Evolutionary conservation across 1,284 basidiomycete genomes (phyloP).

Genomic region (Wolfiporia cocos): DNA sequence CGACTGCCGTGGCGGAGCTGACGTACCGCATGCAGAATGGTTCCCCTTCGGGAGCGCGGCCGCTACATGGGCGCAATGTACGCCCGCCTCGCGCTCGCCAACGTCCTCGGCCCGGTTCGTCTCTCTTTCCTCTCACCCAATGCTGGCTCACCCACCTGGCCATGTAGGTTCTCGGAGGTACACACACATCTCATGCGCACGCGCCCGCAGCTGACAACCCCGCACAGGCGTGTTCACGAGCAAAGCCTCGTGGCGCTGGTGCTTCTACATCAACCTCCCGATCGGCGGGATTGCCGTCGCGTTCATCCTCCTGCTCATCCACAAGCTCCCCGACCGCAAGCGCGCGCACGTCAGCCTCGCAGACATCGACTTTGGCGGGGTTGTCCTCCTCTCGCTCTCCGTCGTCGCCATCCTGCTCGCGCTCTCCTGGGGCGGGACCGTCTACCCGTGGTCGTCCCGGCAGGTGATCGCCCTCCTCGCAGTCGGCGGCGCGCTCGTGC

Average conservation of each 20-base stretch:
- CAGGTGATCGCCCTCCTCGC: conserved; percentile 7
- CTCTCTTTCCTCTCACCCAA: background rate
- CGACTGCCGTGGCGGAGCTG: background rate
- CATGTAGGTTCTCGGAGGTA: conserved; percentile 6
- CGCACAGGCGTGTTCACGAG: background rate
- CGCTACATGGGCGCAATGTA: conserved; percentile 11
- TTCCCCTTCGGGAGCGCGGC: conserved; percentile 10
- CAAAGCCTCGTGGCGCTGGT: conserved; percentile 10
- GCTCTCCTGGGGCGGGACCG: conserved; percentile 9
- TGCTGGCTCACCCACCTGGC: no score
- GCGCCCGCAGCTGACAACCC: background rate
- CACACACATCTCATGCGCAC: background rate
- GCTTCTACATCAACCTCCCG: conserved; percentile 10
- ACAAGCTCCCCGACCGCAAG: conserved; percentile 10
- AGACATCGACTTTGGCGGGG: conserved; percentile 11
- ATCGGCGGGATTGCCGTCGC: conserved; percentile 7
- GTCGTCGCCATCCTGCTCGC: conserved; percentile 5
- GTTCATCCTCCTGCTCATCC: conserved; percentile 6
- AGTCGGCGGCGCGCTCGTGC: conserved; percentile 5
- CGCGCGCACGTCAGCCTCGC: conserved; percentile 5
- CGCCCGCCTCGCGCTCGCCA: conserved; percentile 9
- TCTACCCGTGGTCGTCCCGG: conserved; percentile 6
- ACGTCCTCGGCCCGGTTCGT: conserved; percentile 9
- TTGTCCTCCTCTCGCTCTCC: conserved; percentile 4
- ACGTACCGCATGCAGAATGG: conserved; percentile 1